Conservation (phyloP, 208 protist species). For the Leptomonas pyrrhocoris region DNA sequence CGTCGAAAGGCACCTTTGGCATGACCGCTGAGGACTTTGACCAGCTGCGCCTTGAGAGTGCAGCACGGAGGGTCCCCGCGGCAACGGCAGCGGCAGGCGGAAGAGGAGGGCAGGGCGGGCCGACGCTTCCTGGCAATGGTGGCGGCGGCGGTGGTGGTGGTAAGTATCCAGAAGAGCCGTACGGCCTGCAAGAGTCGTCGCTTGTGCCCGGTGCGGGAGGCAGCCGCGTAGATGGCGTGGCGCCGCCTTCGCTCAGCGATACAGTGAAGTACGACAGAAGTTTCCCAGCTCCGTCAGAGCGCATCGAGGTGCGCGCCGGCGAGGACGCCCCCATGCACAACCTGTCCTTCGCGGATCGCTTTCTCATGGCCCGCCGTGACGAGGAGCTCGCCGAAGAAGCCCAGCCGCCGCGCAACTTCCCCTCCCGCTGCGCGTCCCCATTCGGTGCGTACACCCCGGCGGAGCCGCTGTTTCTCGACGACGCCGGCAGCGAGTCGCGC, state of each 20-base stretch:
- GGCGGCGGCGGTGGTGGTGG: not conserved
- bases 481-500: not conserved
- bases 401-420: not conserved
- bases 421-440: not conserved
- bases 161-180: not conserved
- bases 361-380: constrained; percentile 16
- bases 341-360: constrained; percentile 32
- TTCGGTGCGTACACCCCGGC: not conserved
- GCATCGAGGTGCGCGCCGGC: constrained; percentile 9
- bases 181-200: not conserved
- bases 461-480: not conserved
- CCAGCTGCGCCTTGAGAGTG: constrained; percentile 6
- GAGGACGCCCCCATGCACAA: not conserved
- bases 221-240: not conserved
- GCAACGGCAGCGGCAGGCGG: not conserved
- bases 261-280: not conserved
- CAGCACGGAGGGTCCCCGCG: not conserved
- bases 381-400: not conserved
- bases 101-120: not conserved
- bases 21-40: constrained; percentile 29
- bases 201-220: constrained; percentile 6
- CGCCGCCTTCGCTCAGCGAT: not conserved
- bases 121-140: not conserved
- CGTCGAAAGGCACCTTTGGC: constrained; percentile 10
- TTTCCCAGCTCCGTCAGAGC: not conserved